Evolutionary conservation across 768 basidiomycete species (phyloP).

Genomic region (Rhodotorula sphaerocarpa): DNA sequence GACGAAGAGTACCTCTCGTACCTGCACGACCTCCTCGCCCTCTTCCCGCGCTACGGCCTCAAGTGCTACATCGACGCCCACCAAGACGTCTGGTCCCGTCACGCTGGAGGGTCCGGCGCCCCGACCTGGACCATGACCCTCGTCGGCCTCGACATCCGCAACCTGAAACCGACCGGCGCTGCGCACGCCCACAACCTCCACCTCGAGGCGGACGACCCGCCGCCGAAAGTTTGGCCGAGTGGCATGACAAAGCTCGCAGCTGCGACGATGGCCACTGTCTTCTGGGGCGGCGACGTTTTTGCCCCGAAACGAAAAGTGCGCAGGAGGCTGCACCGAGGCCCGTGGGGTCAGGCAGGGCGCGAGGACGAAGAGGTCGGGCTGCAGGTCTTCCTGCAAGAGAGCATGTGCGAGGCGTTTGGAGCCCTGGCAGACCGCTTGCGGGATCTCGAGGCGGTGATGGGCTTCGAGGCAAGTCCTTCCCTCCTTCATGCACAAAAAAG

Average conservation of each 20-base stretch:
- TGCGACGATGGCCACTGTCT: slow-evolving; percentile 79
- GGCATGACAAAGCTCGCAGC: slow-evolving; percentile 25
- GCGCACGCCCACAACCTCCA: slow-evolving; percentile 77
- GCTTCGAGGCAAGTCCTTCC: too few relatives aligned
- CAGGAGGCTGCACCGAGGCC: slow-evolving; percentile 21
- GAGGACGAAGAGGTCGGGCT: slow-evolving; percentile 54
- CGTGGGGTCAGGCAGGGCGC: slow-evolving; percentile 45
- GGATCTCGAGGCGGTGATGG: slow-evolving; percentile 68
- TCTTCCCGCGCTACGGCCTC: slow-evolving; percentile 62
- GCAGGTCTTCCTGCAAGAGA: slow-evolving; percentile 72
- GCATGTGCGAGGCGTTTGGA: slow-evolving; percentile 71
- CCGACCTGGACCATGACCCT: slow-evolving; percentile 80
- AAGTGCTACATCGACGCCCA: slow-evolving; percentile 72
- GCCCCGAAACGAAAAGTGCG: slow-evolving; percentile 59
- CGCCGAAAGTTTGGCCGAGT: slow-evolving; percentile 38
- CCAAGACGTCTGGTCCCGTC: slow-evolving; percentile 85
- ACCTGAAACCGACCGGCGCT: slow-evolving; percentile 70
- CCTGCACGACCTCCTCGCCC: slow-evolving; percentile 58
- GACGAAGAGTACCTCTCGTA: slow-evolving; percentile 77
- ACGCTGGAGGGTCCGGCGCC: slow-evolving; percentile 87
- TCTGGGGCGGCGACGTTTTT: slow-evolving; percentile 86
- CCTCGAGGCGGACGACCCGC: slow-evolving; percentile 40
- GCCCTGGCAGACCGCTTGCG: slow-evolving; percentile 60
- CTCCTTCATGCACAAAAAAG: too few relatives aligned
- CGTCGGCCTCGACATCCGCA: slow-evolving; percentile 73